These are phyloP conservation scores for Grammothele lineata DNA, from an alignment of 768 basidiomycete species.

Conservation along the genomic window DNA sequence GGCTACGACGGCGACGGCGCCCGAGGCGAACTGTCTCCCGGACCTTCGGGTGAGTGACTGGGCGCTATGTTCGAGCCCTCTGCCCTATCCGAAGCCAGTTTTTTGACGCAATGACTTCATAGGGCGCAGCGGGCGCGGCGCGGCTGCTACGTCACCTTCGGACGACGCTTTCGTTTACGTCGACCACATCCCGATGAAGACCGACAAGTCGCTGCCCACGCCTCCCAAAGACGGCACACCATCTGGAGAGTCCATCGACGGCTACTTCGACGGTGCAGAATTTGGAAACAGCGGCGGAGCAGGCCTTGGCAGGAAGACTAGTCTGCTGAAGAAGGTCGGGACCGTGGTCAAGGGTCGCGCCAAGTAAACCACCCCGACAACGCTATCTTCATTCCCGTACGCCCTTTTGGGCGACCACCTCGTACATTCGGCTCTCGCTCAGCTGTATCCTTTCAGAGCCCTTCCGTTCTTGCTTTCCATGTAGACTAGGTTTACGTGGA, in stretches of 20 bases:
- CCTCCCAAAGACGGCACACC: slow-evolving; percentile 34
- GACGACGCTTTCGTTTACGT: slow-evolving; percentile 67
- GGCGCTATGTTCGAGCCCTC: too few species aligned
- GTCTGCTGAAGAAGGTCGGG: slow-evolving; percentile 77
- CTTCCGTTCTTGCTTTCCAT: slow-evolving; percentile 12
- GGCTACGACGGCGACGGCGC: slow-evolving; percentile 38
- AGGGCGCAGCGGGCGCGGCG: slow-evolving; percentile 56
- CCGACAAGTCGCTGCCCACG: slow-evolving; percentile 53
- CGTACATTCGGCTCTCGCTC: slow-evolving; percentile 7
- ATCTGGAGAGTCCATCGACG: slow-evolving; percentile 29
- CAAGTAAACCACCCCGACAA: slow-evolving; percentile 27
- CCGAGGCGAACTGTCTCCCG: slow-evolving; percentile 38
- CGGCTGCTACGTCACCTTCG: slow-evolving; percentile 28
- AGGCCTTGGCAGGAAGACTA: slow-evolving; percentile 66
- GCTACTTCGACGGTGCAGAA: slow-evolving; percentile 48
- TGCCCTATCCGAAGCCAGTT: too few species aligned
- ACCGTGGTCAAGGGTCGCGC: slow-evolving; percentile 55
- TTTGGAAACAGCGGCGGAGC: slow-evolving; percentile 28
- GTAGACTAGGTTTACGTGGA: slow-evolving; percentile 16
- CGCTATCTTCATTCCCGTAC: too few species aligned
- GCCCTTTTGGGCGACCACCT: too few species aligned
- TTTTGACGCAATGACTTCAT: slow-evolving; percentile 79
- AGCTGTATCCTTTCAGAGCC: slow-evolving; percentile 2
- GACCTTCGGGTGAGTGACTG: slow-evolving; percentile 31
- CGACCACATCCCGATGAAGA: slow-evolving; percentile 33